Evolutionary conservation across 75 land plant genomes (phyloP), one percentile per base, ranked within the genome.

Genomic region (Pinus tabuliformis): DNA sequence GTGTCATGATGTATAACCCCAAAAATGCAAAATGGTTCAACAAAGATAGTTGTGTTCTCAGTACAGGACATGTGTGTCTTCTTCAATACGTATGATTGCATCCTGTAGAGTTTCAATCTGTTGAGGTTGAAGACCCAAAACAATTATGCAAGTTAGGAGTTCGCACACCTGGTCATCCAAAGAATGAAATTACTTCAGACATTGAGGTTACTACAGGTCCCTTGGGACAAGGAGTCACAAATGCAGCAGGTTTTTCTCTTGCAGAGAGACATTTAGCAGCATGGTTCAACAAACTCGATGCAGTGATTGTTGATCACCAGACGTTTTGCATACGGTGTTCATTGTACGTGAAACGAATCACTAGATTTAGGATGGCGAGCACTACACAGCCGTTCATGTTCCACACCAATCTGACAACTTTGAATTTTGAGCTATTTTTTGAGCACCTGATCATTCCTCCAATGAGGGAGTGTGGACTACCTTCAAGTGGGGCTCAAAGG

Each of bases 151-250:
- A 88, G 76, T 59, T 86, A 56, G 90, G 89, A 13, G 76, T 86
- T 21, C 76, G 82, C 24, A 86, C 90, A 5, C 92, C 92, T 45
- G 92, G 92, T 49, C 92, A 90, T 66, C 92, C 92, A 49, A 90
- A 91, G 78, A 91, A 91, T 81, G 66, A 76, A 22, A 75, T 75
- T 14, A 91, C 93, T 62, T 78, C 77, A 18, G 93, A 90, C 8
- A 75, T 91, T 62, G 93, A 91, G 75, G 88, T 82, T 20, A 24
- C 58, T 58, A 59, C 73, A 86, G 93, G 93, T 37, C 93, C 91
- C 13, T 83, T 91, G 49, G 93, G 93, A 52, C 91, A 89, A 85
- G 93, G 93, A 76, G 87, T 89, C 18, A 89, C 93, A 58, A 91
- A 91, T 83, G 93, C 93, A 59, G 93, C 89, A 64, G 93, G 93